Percentiles rank a stretch among this genome's conserved stretches.
These are phyloP conservation scores for Kokia cookei DNA, from an alignment of 441 rosid genomes.

Conservation along the genomic window DNA sequence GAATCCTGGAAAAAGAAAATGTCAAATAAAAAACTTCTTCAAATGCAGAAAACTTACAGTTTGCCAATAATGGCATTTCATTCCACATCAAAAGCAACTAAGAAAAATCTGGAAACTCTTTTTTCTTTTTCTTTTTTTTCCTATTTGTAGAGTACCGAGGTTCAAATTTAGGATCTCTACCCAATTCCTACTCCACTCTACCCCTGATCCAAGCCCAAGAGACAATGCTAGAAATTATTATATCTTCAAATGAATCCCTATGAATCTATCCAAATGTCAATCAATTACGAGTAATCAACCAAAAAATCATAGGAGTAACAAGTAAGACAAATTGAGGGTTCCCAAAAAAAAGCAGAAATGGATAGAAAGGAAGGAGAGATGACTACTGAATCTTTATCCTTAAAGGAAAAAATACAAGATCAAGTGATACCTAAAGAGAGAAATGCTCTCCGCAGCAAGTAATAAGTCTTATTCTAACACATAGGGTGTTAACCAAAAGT, in stretches of 20 bases:
- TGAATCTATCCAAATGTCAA: neutral
- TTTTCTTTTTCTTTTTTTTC: too few species aligned
- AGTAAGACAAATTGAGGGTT: neutral
- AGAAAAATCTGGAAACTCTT: neutral
- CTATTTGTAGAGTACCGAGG: neutral
- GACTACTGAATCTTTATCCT: neutral
- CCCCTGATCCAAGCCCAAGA: neutral
- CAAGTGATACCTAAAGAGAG: neutral
- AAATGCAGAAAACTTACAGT: constrained; percentile 4
- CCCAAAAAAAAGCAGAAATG: neutral
- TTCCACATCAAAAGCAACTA: neutral
- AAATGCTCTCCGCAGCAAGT: neutral
- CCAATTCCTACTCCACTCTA: neutral
- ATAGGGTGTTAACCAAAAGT: neutral
- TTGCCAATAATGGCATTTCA: neutral
- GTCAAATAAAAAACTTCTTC: constrained; percentile 20
- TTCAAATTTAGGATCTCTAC: neutral
- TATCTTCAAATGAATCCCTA: neutral
- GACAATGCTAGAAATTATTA: neutral
- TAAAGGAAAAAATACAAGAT: neutral
- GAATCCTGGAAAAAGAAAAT: constrained; percentile 65
- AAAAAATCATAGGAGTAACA: neutral
- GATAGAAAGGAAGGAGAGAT: neutral
- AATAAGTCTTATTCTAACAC: neutral
- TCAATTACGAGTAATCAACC: neutral